Conservation (phyloP, 177 flowering plant species). For the Telopea speciosissima region DNA sequence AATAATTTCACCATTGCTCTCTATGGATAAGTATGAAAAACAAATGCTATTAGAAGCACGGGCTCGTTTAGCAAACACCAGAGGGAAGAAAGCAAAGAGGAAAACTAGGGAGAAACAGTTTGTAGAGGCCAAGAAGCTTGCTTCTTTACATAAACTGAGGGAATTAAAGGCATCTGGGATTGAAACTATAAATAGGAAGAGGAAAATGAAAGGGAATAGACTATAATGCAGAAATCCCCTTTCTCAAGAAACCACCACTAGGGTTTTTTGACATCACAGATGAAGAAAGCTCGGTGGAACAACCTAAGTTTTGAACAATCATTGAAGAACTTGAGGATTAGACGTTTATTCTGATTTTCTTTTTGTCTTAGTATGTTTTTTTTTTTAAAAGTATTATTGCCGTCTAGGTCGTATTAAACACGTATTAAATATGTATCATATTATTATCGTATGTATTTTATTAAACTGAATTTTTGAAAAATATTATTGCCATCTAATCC, state of each 20-base stretch:
- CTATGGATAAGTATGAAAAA: slow-evolving; percentile 99
- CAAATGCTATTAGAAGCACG: slow-evolving; percentile 99
- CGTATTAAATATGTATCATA: too few species aligned
- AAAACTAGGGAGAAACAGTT: slow-evolving; percentile 98
- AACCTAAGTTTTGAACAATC: slow-evolving; percentile 74
- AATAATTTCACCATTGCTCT: too few species aligned
- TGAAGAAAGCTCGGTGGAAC: slow-evolving; percentile 78
- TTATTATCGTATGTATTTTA: too few species aligned
- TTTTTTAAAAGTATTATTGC: too few species aligned
- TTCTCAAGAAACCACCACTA: too few species aligned
- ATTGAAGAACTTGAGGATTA: slow-evolving; percentile 98
- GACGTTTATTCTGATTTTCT: too few species aligned
- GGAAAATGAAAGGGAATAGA: slow-evolving; percentile 83
- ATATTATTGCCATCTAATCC: too few species aligned
- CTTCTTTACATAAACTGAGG: slow-evolving; percentile 91
- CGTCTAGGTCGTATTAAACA: too few species aligned
- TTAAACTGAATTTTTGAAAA: too few species aligned
- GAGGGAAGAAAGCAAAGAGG: slow-evolving; percentile 96
- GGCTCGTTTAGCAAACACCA: slow-evolving; percentile 87
- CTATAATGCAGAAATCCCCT: too few species aligned
- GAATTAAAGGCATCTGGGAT: slow-evolving; percentile 98
- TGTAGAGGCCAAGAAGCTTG: slow-evolving; percentile 96
- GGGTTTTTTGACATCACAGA: too few species aligned
- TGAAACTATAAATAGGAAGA: slow-evolving; percentile 62
- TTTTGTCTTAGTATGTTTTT: too few species aligned